Conservation (phyloP, 495 filamentous ascomycete genomes). For the Neurospora sp. region DNA sequence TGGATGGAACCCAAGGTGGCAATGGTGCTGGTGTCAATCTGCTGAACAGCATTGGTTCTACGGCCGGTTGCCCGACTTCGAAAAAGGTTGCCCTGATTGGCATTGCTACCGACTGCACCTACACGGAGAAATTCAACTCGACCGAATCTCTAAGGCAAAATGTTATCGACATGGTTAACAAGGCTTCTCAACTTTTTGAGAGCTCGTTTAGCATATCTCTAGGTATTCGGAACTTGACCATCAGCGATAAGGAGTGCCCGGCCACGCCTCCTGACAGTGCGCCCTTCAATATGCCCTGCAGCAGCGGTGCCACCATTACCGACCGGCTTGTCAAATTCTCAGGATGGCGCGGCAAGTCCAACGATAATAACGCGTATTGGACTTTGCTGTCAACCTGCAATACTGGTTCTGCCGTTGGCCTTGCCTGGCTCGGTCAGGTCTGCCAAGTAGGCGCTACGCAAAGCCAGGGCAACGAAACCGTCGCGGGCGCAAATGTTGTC, state of each 20-base stretch:
- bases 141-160: constrained; percentile 52
- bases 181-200: constrained; percentile 80
- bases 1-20: constrained; percentile 49
- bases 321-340: constrained; percentile 82
- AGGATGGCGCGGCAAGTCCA: constrained; percentile 61
- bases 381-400: constrained; percentile 79
- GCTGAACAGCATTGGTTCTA: constrained; percentile 66
- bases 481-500: constrained; percentile 84
- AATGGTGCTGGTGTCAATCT: constrained; percentile 81
- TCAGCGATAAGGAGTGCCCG: constrained; percentile 60
- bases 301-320: constrained; percentile 50
- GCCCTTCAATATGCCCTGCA: constrained; percentile 76
- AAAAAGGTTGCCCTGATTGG: constrained; percentile 86
- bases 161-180: constrained; percentile 75
- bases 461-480: constrained; percentile 44
- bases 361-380: constrained; percentile 85
- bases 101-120: constrained; percentile 86
- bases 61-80: constrained; percentile 72
- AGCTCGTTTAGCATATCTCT: constrained; percentile 87
- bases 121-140: constrained; percentile 57
- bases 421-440: constrained; percentile 87
- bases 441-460: constrained; percentile 51
- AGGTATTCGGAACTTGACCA: constrained; percentile 73
- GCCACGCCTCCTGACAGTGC: constrained; percentile 49
- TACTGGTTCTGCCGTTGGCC: constrained; percentile 76